phyloP scores from a whole-genome alignment of 164 flowering plant genomes.

The Nymphaea thermarum region DNA sequence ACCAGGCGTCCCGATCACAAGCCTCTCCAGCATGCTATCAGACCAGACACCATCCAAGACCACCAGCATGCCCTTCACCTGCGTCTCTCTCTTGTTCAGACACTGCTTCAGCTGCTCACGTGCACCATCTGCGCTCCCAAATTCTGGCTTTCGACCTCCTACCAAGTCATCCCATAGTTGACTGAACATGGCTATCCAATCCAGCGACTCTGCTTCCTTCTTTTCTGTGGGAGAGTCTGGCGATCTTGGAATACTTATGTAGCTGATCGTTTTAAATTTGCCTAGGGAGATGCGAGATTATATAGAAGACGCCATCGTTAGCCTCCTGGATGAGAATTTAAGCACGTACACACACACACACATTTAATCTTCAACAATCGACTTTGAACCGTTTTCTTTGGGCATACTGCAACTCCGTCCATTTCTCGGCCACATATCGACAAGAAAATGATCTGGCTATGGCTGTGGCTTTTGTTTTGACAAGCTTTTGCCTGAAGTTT shows the following conservation, averaged over 20 bases:
- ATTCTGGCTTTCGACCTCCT: background rate
- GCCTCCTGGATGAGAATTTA: no score
- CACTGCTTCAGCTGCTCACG: background rate
- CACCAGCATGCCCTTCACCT: slow-evolving; percentile 17
- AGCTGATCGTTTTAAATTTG: background rate
- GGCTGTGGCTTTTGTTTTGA: no score
- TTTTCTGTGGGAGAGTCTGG: background rate
- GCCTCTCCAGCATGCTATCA: slow-evolving; percentile 34
- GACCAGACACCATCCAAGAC: slow-evolving; percentile 70
- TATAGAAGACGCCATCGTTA: no score
- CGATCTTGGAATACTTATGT: background rate
- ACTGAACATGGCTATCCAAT: background rate
- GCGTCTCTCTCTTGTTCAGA: background rate
- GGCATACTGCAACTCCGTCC: no score
- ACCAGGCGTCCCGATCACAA: slow-evolving; percentile 39
- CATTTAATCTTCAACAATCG: no score
- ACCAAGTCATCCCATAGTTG: background rate
- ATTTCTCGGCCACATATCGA: no score
- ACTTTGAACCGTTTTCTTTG: no score
- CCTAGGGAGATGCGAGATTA: background rate
- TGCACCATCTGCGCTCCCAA: background rate
- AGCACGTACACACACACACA: no score
- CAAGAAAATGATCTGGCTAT: no score
- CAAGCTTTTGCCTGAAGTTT: no score
- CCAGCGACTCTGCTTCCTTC: background rate